phyloP scores from a whole-genome alignment of 2,329 filamentous ascomycete genomes.

The Taxawa tesnikishii region DNA sequence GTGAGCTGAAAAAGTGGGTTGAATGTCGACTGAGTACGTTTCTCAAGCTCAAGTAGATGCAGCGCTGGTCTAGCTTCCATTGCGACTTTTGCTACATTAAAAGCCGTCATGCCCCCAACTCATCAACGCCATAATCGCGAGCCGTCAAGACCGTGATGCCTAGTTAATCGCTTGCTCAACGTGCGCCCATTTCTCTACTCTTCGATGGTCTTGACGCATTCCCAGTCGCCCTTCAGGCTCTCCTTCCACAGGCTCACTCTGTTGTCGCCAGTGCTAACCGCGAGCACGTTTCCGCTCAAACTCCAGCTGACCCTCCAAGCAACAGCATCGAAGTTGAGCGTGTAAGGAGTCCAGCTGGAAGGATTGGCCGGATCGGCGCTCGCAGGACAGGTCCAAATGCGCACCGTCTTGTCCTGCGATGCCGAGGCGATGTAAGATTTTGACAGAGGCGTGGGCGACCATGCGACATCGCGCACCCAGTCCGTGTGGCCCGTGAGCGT shows the following conservation, averaged over 20 bases:
- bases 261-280: conserved; percentile 88
- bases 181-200: too few relatives aligned
- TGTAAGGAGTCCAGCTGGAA: conserved; percentile 72
- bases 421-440: conserved; percentile 96
- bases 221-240: conserved; percentile 92
- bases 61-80: too few relatives aligned
- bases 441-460: conserved; percentile 87
- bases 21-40: too few relatives aligned
- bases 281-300: conserved; percentile 88
- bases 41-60: too few relatives aligned
- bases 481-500: conserved; percentile 76
- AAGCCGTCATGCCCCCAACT: too few relatives aligned
- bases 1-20: too few relatives aligned
- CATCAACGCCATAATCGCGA: too few relatives aligned
- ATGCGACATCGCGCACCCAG: conserved; percentile 96
- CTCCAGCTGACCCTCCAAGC: conserved; percentile 98
- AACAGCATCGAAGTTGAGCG: conserved; percentile 75
- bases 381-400: conserved; percentile 69
- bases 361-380: conserved; percentile 27
- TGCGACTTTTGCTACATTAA: too few relatives aligned
- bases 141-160: too few relatives aligned
- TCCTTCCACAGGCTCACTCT: conserved; percentile 98
- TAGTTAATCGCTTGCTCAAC: too few relatives aligned
- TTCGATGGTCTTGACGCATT: conserved; percentile 91
- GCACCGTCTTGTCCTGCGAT: conserved; percentile 91